Base-by-base conservation (phyloP, 1,284 basidiomycete genomes). In the Peniophora sp. region DNA sequence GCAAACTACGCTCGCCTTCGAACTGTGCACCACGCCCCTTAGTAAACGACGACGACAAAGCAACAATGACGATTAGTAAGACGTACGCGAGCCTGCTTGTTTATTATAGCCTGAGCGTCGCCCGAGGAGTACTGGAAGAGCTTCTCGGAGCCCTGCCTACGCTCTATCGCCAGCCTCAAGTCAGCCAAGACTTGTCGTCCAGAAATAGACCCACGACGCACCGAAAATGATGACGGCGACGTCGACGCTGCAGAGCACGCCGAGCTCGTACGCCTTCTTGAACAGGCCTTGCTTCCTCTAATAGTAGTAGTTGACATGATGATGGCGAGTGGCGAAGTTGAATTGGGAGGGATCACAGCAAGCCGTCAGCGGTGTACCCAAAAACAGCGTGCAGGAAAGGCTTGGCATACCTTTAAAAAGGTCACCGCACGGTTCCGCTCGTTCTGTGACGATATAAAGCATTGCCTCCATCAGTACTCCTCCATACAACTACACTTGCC, bases 371-470 rank as follows among this genome's bases (percentile, higher is more conserved):
- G n/a, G n/a, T n/a, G n/a, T n/a, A n/a, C n/a, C 53, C 61, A 67
- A 64, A 68, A 67, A 65, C 69, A 69, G 68, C 65, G 61, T 61
- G 59, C 60, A 67, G 47, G 32, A 55, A 41, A 57, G 47, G 48
- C 53, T 57, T 53, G 57, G 53, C 57, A 53, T 34, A 79, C 89
- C 81, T 94, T 94, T 68, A 92, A 75, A 73, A 92, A 94, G 55
- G 91, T 94, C 59, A 94, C 92, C 55, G 85, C 85, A 56, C 92
- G 83, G 65, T 92, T 94, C 66, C 92, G 83, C 69, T 94, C 91
- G 70, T 93, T 89, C 87, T 89, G 71, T 64, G 68, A 6, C 19
- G 5, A 41, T 20, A 20, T 20, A 20, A 20, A 20, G 8, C 8
- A 5, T 6, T 20, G 19, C n/a, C 8, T 41, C 38, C 27, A 32